These are phyloP conservation scores for Eucalyptus sp. DNA, from an alignment of 345 rosid genomes.

Conservation along the genomic window DNA sequence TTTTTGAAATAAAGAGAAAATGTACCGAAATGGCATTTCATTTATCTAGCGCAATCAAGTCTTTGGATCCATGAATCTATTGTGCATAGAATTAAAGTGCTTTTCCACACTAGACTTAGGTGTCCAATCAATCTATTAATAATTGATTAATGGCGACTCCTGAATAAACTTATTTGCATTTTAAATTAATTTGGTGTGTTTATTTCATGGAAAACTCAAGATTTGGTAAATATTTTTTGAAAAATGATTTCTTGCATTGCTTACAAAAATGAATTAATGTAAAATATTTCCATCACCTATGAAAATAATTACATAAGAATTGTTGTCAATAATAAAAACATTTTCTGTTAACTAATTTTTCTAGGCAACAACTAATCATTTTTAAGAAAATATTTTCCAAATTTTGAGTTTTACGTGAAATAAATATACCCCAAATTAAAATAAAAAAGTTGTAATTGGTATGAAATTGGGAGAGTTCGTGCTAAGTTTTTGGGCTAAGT, in stretches of 20 bases:
- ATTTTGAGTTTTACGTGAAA: no score
- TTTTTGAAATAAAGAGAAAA: background rate
- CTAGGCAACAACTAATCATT: background rate
- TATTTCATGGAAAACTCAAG: background rate
- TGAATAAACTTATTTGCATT: accelerated
- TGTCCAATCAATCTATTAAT: background rate
- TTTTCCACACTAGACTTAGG: background rate
- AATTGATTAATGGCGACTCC: background rate
- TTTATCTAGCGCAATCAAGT: background rate
- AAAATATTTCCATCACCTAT: background rate
- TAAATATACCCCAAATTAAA: background rate
- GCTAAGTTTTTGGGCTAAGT: background rate
- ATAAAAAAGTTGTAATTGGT: background rate
- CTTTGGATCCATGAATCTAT: background rate
- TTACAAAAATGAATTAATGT: background rate
- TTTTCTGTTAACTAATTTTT: background rate
- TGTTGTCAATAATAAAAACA: background rate
- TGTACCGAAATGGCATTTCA: background rate
- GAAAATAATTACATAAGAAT: background rate
- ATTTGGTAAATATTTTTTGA: background rate
- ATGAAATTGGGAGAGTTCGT: background rate
- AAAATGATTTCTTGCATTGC: background rate
- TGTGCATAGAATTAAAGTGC: background rate
- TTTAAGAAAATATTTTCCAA: no score
- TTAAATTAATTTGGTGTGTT: background rate